Percentiles rank a stretch among this genome's conserved stretches.
Conservation (phyloP, 2,329 filamentous ascomycete species). For the Ophiostoma australiae region DNA sequence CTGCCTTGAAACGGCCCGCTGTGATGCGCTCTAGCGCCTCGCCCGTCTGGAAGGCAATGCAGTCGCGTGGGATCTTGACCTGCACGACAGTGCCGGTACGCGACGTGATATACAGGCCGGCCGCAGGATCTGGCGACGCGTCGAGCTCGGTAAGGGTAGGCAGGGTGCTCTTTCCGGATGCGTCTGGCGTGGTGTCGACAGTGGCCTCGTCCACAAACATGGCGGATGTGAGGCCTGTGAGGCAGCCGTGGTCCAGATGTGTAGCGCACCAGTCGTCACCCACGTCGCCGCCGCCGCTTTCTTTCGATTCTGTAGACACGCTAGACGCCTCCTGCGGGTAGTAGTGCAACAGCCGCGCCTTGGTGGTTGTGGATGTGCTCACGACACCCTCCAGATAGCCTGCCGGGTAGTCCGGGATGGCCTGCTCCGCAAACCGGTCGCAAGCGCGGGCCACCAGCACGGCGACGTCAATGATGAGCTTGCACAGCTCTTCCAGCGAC, state of each 20-base stretch:
- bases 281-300: not conserved
- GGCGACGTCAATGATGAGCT: slow-evolving; percentile 81
- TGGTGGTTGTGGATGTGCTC: slow-evolving; percentile 76
- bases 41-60: slow-evolving; percentile 93
- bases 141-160: slow-evolving; percentile 64
- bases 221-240: slow-evolving; percentile 88
- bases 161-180: slow-evolving; percentile 33
- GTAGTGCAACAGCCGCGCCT: slow-evolving; percentile 89
- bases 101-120: slow-evolving; percentile 91
- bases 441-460: slow-evolving; percentile 86
- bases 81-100: slow-evolving; percentile 79
- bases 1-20: slow-evolving; percentile 82
- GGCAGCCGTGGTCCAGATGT: slow-evolving; percentile 84
- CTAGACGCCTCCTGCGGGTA: slow-evolving; percentile 57
- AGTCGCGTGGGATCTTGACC: slow-evolving; percentile 84
- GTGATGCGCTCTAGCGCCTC: slow-evolving; percentile 90
- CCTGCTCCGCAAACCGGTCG: slow-evolving; percentile 74
- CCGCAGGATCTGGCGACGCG: slow-evolving; percentile 71
- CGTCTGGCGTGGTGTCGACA: slow-evolving; percentile 30
- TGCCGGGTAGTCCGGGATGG: slow-evolving; percentile 68
- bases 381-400: slow-evolving; percentile 87
- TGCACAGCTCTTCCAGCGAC: slow-evolving; percentile 70
- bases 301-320: not conserved
- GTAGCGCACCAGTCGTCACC: slow-evolving; percentile 92
- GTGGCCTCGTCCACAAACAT: slow-evolving; percentile 85